A percentile compares a stretch with the other conserved stretches of the same genome.
Evolutionary conservation across 2,329 filamentous ascomycete genomes (phyloP).

Genomic region (Catunica adiposa): DNA sequence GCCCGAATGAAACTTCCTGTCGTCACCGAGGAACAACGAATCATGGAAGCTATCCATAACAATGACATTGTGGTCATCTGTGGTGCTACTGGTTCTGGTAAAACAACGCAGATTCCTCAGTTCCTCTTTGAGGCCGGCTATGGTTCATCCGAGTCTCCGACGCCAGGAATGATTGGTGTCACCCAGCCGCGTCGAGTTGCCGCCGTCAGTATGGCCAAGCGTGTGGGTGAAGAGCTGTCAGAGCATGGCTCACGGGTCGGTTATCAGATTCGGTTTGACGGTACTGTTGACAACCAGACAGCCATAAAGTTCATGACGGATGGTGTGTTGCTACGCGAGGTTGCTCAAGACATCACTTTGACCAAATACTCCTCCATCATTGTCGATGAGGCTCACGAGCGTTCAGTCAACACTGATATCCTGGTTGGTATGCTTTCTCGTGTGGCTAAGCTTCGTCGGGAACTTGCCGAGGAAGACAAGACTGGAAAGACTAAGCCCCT

Average conservation of each 20-base stretch:
- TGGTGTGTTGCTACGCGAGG: conserved; percentile 81
- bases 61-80: conserved; percentile 82
- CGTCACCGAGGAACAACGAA: conserved; percentile 85
- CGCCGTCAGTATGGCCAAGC: conserved; percentile 89
- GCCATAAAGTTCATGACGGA: conserved; percentile 99
- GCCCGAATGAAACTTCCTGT: conserved; percentile 69
- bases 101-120: conserved; percentile 93
- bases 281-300: conserved; percentile 60
- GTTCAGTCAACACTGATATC: conserved; percentile 95
- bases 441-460: conserved; percentile 67
- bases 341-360: conserved; percentile 74
- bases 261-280: conserved; percentile 92
- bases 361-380: conserved; percentile 85
- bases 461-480: conserved; percentile 55
- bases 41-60: conserved; percentile 95
- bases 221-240: conserved; percentile 73
- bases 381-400: conserved; percentile 92
- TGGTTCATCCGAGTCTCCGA: conserved; percentile 59
- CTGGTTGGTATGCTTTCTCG: conserved; percentile 93
- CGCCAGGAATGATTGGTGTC: conserved; percentile 81
- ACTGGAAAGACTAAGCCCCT: conserved; percentile 47
- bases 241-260: conserved; percentile 61
- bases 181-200: conserved; percentile 91
- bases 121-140: conserved; percentile 92
- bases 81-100: conserved; percentile 89